These are phyloP conservation scores for Eucommia ulmoides DNA, from an alignment of 257 asterid genomes.

Conservation along the genomic window DNA sequence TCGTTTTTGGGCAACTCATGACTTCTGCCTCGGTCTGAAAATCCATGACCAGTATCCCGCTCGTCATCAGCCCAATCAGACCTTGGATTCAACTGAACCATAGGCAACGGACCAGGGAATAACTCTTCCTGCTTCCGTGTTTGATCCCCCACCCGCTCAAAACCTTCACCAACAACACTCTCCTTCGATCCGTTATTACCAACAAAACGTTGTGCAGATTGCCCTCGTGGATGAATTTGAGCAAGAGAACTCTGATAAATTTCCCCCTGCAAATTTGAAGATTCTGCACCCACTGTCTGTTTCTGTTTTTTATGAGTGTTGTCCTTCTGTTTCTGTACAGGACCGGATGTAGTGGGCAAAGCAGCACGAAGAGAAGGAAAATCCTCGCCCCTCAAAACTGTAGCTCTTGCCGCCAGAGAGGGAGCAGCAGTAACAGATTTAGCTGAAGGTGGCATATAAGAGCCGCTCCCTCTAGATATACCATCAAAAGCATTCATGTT, in stretches of 20 bases:
- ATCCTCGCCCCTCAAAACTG: slow-evolving; percentile 94
- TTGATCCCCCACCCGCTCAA: slow-evolving; percentile 20
- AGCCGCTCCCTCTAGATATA: slow-evolving; percentile 26
- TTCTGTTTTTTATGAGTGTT: slow-evolving; percentile 49
- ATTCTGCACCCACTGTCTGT: slow-evolving; percentile 34
- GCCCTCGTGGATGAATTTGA: slow-evolving; percentile 39
- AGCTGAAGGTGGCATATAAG: slow-evolving; percentile 78
- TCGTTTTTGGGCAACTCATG: slow-evolving; percentile 47
- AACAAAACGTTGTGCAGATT: slow-evolving; percentile 20
- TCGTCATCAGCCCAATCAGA: slow-evolving; percentile 99
- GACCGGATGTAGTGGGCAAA: slow-evolving; percentile 57
- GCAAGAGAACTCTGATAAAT: slow-evolving; percentile 29
- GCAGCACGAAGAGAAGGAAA: slow-evolving; percentile 93
- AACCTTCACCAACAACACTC: slow-evolving; percentile 25
- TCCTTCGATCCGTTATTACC: slow-evolving; percentile 27
- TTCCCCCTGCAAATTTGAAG: slow-evolving; percentile 30
- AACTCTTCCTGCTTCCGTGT: slow-evolving; percentile 39
- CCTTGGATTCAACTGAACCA: slow-evolving; percentile 72
- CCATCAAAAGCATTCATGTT: slow-evolving; percentile 25
- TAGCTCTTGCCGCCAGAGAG: slow-evolving; percentile 27
- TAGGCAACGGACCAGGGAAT: slow-evolving; percentile 64
- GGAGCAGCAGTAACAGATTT: slow-evolving; percentile 31
- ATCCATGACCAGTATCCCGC: slow-evolving; percentile 82
- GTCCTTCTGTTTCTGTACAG: slow-evolving; percentile 60
- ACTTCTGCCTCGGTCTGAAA: slow-evolving; percentile 57